Conservation (phyloP, 345 rosid genomes). For the Diplotaxis tenuifolia region DNA sequence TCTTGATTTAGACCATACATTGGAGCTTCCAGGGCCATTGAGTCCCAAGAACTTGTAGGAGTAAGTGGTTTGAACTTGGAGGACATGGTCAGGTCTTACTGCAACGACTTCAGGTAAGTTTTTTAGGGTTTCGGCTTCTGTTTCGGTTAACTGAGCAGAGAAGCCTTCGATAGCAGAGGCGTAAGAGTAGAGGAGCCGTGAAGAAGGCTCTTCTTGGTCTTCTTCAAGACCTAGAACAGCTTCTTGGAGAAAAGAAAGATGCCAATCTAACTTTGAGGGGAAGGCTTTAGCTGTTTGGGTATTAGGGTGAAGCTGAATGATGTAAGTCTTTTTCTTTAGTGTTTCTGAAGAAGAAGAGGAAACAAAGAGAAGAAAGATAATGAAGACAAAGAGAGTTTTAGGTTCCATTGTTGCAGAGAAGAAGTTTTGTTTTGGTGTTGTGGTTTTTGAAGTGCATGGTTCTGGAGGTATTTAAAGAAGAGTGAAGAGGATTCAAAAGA, state of each 20-base stretch:
- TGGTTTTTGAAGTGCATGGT: constrained; percentile 43
- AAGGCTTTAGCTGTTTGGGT: constrained; percentile 39
- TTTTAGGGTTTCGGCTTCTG: constrained; percentile 47
- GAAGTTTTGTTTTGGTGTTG: constrained; percentile 13
- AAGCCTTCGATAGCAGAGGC: constrained; percentile 84
- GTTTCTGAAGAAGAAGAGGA: constrained; percentile 33
- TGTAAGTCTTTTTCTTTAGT: constrained; percentile 53
- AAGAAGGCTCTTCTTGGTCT: constrained; percentile 44
- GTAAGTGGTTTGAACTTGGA: constrained; percentile 76
- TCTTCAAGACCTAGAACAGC: constrained; percentile 36
- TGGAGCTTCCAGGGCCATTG: constrained; percentile 41
- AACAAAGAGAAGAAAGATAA: constrained; percentile 35
- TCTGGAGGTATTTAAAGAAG: constrained; percentile 56
- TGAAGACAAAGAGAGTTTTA: constrained; percentile 30
- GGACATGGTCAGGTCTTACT: constrained; percentile 63
- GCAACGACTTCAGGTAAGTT: constrained; percentile 63
- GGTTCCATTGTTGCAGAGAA: constrained; percentile 45
- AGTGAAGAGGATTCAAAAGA: constrained; percentile 44
- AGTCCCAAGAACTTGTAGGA: constrained; percentile 88
- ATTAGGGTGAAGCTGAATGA: constrained; percentile 82
- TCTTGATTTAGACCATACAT: constrained; percentile 53
- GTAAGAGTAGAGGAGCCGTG: constrained; percentile 84
- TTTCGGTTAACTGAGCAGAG: constrained; percentile 66
- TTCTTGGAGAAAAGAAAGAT: constrained; percentile 62
- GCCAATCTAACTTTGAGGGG: constrained; percentile 60